Evolutionary conservation across 176 grass and related monocot genomes (phyloP).

Genomic region (Rhynchospora breviuscula): DNA sequence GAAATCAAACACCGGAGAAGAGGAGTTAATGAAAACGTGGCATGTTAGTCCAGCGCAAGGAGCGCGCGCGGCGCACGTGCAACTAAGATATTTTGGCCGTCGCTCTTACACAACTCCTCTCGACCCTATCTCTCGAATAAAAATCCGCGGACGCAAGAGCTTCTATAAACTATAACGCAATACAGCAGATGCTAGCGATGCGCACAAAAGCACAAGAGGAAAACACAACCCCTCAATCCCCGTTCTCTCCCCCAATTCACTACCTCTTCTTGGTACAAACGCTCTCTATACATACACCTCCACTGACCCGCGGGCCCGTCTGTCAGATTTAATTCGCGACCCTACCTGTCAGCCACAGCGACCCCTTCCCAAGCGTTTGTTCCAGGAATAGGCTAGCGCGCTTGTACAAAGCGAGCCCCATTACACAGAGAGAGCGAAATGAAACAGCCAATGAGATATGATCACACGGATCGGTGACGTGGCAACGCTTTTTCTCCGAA

Average conservation of each 20-base stretch:
- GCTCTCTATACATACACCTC: not conserved
- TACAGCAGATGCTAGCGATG: constrained; percentile 8
- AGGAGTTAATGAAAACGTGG: not conserved
- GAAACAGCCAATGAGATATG: not conserved
- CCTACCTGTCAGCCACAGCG: not conserved
- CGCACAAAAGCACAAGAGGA: constrained; percentile 18
- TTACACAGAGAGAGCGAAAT: not conserved
- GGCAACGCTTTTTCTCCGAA: not conserved
- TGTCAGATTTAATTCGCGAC: not conserved
- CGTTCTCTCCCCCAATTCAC: not conserved
- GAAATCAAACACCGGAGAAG: not conserved
- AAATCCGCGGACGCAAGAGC: constrained; percentile 24
- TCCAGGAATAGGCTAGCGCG: not conserved
- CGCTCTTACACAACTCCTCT: not conserved
- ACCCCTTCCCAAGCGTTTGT: not conserved
- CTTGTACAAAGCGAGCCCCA: constrained; percentile 15
- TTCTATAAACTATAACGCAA: constrained; percentile 24
- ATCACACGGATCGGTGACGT: constrained; percentile 79
- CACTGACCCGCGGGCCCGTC: not conserved
- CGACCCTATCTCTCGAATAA: not conserved
- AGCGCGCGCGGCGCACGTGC: constrained; percentile 2
- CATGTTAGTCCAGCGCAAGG: not conserved
- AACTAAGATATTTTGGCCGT: constrained; percentile 11
- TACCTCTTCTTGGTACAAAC: constrained; percentile 28
- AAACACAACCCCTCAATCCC: constrained; percentile 15